Base-by-base conservation (phyloP, 2,329 filamentous ascomycete species). In the Rugonectria rugulosa region DNA sequence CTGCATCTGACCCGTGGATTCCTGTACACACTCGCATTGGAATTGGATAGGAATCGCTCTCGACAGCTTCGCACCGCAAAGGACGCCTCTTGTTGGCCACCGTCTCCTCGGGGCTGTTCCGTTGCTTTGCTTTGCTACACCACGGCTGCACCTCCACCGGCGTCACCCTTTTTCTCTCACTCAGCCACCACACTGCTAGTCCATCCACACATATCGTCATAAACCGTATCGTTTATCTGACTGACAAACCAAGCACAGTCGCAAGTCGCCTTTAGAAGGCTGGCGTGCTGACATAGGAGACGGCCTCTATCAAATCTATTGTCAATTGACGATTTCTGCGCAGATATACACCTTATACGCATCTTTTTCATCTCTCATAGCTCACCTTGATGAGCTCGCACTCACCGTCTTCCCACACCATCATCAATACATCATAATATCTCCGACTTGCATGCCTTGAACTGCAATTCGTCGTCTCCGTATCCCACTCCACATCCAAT, bases 1-100 rank as follows among this genome's bases (percentile, higher is more conserved):
- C 65, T 46, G 63, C 61, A 57, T 59, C 61, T 58, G 57, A 44
- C 55, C 45, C 43, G 40, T 54, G 52, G 40, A 45, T 40, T 5
- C 11, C 20, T 27, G 31, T 34, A 27, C 26, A 49, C 19, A n/a
- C 14, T 37, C 24, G 46, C 46, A 14, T 51, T 14, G 36, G 47
- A 29, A 24, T 37, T 19, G 19, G 46, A 50, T 34, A 23, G 27
- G 46, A 50, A 56, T 41, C 12, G 17, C 23, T n/a, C 17, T n/a
- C n/a, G n/a, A n/a, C n/a, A n/a, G n/a, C n/a, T n/a, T n/a, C n/a
- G n/a, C n/a, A n/a, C n/a, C n/a, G n/a, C n/a, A n/a, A n/a, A n/a
- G n/a, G n/a, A n/a, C n/a, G n/a, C n/a, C n/a, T n/a, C n/a, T n/a
- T n/a, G n/a, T n/a, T n/a, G n/a, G n/a, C n/a, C n/a, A n/a, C n/a